Evolutionary conservation across 305 asterid genomes (phyloP), one percentile per base, ranked within the genome.

Genomic region (Fraxinus baroniana): DNA sequence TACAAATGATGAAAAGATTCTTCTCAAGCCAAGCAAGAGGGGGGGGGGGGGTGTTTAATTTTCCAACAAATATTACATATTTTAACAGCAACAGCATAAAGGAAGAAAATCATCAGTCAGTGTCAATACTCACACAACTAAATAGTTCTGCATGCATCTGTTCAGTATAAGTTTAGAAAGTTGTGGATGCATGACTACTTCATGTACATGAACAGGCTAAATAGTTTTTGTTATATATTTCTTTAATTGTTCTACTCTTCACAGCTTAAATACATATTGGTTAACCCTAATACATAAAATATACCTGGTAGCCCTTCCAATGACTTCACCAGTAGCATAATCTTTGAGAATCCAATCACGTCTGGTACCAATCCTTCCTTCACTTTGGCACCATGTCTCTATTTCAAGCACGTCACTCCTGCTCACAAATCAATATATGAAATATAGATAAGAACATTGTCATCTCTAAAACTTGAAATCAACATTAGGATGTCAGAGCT

Each of bases 331-430:
- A 83, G 85, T 92, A 46, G 95, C 89, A 82, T 88, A 91, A 79
- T 95, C 97, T 88, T 90, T 92, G 46, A 95, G 90, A 83, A 95
- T 90, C 98, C 98, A 95, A 88, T 95, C 98, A 7, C 98, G 98
- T 79, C 98, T 89, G 9, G 98, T 92, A 75, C 98, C 98, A 68
- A 95, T 91, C 86, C 95, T 87, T 86, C 98, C 98, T 88, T 95
- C 98, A 73, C 95, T 86, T 87, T 93, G 98, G 89, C 98, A 93
- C 98, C 98, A 95, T 1, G 98, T 95, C 91, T 95, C 98, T 70
- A 95, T 95, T 91, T 95, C 98, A 87, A 95, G 88, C 33, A 95
- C 96, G 75, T 95, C 97, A 85, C 98, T 87, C 98, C 98, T 94
- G 93, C 84, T 85, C 80, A 72, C 41, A 78, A 57, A 74, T 15